Evolutionary conservation across 2,329 filamentous ascomycete species (phyloP), one percentile per base, ranked within the genome.

Genomic region (Colletotrichum cuscutae): DNA sequence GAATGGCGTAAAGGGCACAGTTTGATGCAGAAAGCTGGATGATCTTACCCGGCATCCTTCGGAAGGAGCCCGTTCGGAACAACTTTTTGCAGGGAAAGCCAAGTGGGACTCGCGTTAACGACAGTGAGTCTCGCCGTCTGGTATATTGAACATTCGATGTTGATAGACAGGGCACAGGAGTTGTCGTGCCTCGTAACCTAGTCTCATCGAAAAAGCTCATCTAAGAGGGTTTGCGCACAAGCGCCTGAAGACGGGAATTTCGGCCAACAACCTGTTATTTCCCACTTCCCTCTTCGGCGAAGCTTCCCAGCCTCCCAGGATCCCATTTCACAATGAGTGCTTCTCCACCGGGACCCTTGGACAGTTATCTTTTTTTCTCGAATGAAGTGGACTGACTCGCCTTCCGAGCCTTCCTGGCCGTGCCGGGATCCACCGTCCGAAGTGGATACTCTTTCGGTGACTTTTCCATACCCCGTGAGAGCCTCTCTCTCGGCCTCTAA

Each of bases 331-430:
- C 61, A 63, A 15, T 19, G 12, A 37, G 52, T 19, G 4, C 4
- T 61, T 56, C 54, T 53, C 32, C 54, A 59, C 62, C 56, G n/a
- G n/a, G 28, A 24, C 63, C 46, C 56, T 56, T 35, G 46, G 28
- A n/a, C 37, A 19, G 56, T 63, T 19, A n/a, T 63, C 24, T 2
- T 22, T 62, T 32, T 12, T n/a, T 28, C 28, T 35, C 8, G 54
- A 49, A 49, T 24, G 65, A 26, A 46, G 52, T 52, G 26, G 19
- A 63, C 64, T 68, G 64, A 58, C 64, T 68, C 64, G 68, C 9
- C 57, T 68, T 61, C 57, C 57, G 35, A 61, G 49, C 56, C 32
- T 69, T 70, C 54, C 30, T 59, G 28, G 28, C 24, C 57, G 24
- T 62, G 35, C 37, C 68, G 52, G 37, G 61, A n/a, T 62, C 49